phyloP scores from a whole-genome alignment of 2,329 filamentous ascomycete genomes.

The Clonostachys sp. region DNA sequence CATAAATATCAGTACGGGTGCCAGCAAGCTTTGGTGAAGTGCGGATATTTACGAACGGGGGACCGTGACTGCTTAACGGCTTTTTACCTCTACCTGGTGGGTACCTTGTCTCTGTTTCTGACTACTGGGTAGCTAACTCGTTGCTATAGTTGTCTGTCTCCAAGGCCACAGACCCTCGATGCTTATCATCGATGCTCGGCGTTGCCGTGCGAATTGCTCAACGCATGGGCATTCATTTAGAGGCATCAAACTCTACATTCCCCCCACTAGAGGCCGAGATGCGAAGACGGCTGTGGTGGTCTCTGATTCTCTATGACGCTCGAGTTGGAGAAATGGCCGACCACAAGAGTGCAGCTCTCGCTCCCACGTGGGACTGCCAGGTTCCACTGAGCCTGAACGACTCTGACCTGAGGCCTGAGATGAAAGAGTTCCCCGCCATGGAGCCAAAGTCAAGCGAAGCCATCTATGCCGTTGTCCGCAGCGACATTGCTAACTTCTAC shows the following conservation, averaged over 20 bases:
- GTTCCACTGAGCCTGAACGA: constrained; percentile 55
- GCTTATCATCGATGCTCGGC: constrained; percentile 46
- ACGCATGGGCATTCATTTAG: constrained; percentile 63
- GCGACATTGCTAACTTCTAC: constrained; percentile 38
- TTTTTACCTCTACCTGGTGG: constrained; percentile 50
- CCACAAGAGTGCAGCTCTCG: constrained; percentile 50
- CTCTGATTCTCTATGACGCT: constrained; percentile 49
- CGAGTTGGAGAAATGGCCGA: constrained; percentile 46
- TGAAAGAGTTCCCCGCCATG: constrained; percentile 46
- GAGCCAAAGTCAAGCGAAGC: constrained; percentile 37
- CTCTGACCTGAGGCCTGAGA: constrained; percentile 48
- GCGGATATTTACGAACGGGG: constrained; percentile 40
- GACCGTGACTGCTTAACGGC: constrained; percentile 52
- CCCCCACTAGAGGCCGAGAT: constrained; percentile 63
- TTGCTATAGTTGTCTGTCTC: constrained; percentile 41
- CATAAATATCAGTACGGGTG: constrained; percentile 40
- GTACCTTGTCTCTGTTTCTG: constrained; percentile 29
- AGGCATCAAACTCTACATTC: constrained; percentile 51
- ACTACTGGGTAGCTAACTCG: constrained; percentile 46
- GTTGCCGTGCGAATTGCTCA: constrained; percentile 59
- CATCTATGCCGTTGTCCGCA: constrained; percentile 26
- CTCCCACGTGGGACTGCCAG: constrained; percentile 56
- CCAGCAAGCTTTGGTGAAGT: constrained; percentile 48
- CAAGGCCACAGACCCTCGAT: constrained; percentile 36
- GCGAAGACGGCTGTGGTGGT: constrained; percentile 64